A percentile compares a stretch with the other conserved stretches of the same genome.
These are phyloP conservation scores for Hortiboletus flavorubellus DNA, from an alignment of 768 basidiomycete species.

Conservation along the genomic window DNA sequence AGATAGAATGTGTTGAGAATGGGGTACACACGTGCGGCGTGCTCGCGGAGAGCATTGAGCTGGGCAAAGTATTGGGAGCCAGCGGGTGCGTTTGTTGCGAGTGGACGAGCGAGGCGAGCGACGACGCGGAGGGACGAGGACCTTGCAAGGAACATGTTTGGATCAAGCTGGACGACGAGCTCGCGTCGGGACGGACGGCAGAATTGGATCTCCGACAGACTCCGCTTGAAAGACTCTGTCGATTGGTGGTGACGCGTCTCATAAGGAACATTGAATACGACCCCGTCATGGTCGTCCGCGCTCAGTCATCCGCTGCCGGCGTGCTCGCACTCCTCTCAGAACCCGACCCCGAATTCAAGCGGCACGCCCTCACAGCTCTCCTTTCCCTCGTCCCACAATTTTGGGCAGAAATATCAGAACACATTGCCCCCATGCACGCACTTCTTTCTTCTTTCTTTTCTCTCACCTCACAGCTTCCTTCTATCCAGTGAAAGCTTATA, in stretches of 20 bases:
- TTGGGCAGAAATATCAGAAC: slow-evolving; percentile 98
- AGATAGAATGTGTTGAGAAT: not conserved
- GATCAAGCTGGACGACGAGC: slow-evolving; percentile 7
- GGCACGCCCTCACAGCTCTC: slow-evolving; percentile 85
- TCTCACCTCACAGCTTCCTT: slow-evolving; percentile 7
- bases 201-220: slow-evolving; percentile 24
- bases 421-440: slow-evolving; percentile 82
- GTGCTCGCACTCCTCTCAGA: slow-evolving; percentile 90
- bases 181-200: slow-evolving; percentile 26
- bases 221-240: slow-evolving; percentile 31
- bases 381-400: slow-evolving; percentile 86
- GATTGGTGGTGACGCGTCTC: slow-evolving; percentile 44
- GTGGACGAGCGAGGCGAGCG: slow-evolving; percentile 31
- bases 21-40: slow-evolving; percentile 55
- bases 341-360: slow-evolving; percentile 81
- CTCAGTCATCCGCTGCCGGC: slow-evolving; percentile 82
- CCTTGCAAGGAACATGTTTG: slow-evolving; percentile 49
- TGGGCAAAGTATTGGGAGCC: slow-evolving; percentile 46
- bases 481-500: slow-evolving; percentile 78
- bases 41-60: slow-evolving; percentile 56
- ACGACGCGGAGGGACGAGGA: slow-evolving; percentile 44
- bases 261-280: not conserved
- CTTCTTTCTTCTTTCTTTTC: slow-evolving; percentile 6
- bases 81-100: slow-evolving; percentile 39
- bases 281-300: slow-evolving; percentile 57